Evolutionary conservation across 306 rosid species (phyloP), one percentile per base, ranked within the genome.

Genomic region (Vigna reflexopilosa): DNA sequence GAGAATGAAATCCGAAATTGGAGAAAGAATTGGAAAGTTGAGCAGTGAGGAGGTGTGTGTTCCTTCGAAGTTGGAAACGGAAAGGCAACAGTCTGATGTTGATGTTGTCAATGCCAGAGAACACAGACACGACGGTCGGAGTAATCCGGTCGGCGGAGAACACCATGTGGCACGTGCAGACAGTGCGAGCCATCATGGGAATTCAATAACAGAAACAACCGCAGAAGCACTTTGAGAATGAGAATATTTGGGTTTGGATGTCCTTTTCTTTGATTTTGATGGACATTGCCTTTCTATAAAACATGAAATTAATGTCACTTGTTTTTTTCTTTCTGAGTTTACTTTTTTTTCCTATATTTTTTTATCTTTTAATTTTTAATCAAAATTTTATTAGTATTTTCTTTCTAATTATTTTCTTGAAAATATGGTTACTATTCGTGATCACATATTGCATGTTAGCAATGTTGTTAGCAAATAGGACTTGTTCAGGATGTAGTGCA

Each of bases 1-100:
- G 93, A 87, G 88, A 86, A 69, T 92, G 92, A 76, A 89, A 85
- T 5, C 80, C 90, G 79, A 85, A 86, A 70, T 83, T 70, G 44
- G 91, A 85, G 44, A 79, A 75, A 0, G 89, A 62, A 72, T 81
- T 87, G 14, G 98, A 89, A 22, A 89, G 88, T 78, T 91, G 88
- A 52, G 98, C 93, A 73, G 79, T 77, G 88, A 86, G 78, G 38
- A 84, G 86, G 66, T 62, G 78, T 15, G 67, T 11, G 65, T 28
- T 73, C 51, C 57, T 16, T 34, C 67, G 77, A 9, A 32, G 67
- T 73, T 75, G 76, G 80, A 81, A 78, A 40, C 87, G 78, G 80
- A 86, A 81, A 8, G 85, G 62, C 54, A 77, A 68, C 30, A 81
- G 71, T 76, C 59, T 80, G 81, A 77, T 32, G 70, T 69, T 80